Evolutionary conservation across 2,329 filamentous ascomycete genomes (phyloP), one percentile per base, ranked within the genome.

Genomic region (Apiospora kogelbergensis): DNA sequence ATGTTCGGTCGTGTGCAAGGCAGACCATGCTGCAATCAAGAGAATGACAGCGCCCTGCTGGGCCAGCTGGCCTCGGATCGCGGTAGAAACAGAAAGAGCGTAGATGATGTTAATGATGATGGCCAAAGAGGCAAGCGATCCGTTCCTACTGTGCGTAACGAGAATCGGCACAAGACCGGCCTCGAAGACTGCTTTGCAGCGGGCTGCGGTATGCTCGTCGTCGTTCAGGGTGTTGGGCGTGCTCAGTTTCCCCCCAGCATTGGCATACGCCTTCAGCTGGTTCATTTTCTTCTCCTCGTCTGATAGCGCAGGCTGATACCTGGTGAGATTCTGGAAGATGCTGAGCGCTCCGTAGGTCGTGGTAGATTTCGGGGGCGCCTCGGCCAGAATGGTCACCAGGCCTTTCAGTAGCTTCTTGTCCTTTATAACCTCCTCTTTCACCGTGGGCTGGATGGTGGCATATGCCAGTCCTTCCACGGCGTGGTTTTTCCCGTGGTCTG

Each of bases 11-110:
- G 88, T 84, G 1, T 88, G 84, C 3, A 93, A 84, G n/a, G 84
- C 83, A 15, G 86, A 84, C 86, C 90, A 90, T 68, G 91, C 87
- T 17, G 91, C 88, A 33, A 98, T 86, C 26, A 98, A 86, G 1
- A 98, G 87, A 74, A 92, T 96, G 22, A 98, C 88, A 1, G 93
- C 94, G n/a, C 96, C 96, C 84, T 98, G 95, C 77, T 98, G 96
- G 3, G 94, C 93, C 72, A 99, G 89, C 65, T 89, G 86, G 0
- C 94, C 93, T 13, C 96, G 90, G 68, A 94, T 85, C 68, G 89
- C 89, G 46, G 90, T 85, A n/a, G 90, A 90, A 74, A 91, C 90
- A 22, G 94, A 91, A 5, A 99, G 83, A 0, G 93, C 89, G 70
- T 93, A 88, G 42, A 98, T 82, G 70, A 97, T 95, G 63, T 90